Evolutionary conservation across 2,329 filamentous ascomycete species (phyloP), one percentile per base, ranked within the genome.

Genomic region (Rhexocercosporidium sp.): DNA sequence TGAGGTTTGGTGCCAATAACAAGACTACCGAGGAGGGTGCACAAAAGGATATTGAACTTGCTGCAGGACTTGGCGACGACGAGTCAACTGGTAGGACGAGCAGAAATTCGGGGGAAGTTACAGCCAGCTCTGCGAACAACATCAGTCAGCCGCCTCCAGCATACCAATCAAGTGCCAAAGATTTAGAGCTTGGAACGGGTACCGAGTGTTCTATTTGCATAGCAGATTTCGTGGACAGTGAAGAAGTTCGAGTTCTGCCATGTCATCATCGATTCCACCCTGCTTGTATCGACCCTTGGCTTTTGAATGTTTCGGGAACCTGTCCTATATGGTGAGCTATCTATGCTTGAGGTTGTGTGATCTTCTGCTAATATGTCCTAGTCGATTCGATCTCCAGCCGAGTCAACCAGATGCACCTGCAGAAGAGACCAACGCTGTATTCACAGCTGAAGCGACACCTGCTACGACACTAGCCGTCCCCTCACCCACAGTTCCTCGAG

Each of bases 211-310:
- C 57, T 1, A 61, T 65, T 18, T 65, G 64, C 20, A 54, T 65
- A 12, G 57, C 47, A 14, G 46, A 61, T n/a, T 65, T 65, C 34
- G 64, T 61, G 7, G 64, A 65, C 25, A 61, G 47, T 14, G 56
- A 65, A 18, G 63, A 65, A 27, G 51, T 61, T 37, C 57, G 64
- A 37, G 44, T 65, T 12, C 47, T 65, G 12, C 64, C 57, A 7
- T 65, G 57, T 22, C 29, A 44, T n/a, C 57, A 65, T 16, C 47
- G 39, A 16, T 61, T 65, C 31, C 64, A 61, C 34, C 47, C 46
- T 2, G 51, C 49, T 20, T 65, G 57, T 46, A 54, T 65, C 56
- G 64, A 61, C 31, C 57, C 64, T 11, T 65, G 64, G 64, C 57
- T 65, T 16, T 44, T 61, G 37, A 46, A 65, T 11, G 49, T 61